Evolutionary conservation across 257 asterid genomes (phyloP).

Genomic region (Rehmannia glutinosa): DNA sequence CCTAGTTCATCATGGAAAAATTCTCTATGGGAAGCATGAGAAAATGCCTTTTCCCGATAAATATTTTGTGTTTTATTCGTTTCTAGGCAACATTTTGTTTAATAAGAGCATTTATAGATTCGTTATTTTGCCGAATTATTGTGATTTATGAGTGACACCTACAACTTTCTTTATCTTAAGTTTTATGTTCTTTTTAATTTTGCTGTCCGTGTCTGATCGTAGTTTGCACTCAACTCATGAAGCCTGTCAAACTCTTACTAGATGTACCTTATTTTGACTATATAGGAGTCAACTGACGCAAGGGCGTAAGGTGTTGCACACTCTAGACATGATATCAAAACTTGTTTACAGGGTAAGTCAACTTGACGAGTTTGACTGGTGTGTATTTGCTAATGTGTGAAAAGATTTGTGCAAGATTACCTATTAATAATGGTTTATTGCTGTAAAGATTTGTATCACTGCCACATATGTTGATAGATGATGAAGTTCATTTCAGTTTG

Average conservation of each 20-base stretch:
- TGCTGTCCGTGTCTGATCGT: neutral
- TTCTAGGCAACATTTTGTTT: neutral
- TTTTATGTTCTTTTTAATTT: neutral
- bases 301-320: slow-evolving; percentile 90
- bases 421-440: neutral
- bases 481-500: neutral
- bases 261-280: slow-evolving; percentile 12
- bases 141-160: neutral
- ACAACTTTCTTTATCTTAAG: neutral
- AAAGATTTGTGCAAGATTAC: neutral
- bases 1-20: neutral
- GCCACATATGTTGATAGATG: neutral
- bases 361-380: slow-evolving; percentile 8
- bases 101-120: neutral
- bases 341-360: slow-evolving; percentile 71
- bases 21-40: neutral
- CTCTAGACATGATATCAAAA: slow-evolving; percentile 80
- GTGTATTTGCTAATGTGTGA: slow-evolving; percentile 6
- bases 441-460: neutral
- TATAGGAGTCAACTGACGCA: slow-evolving; percentile 88
- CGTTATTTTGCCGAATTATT: neutral
- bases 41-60: neutral
- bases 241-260: slow-evolving; percentile 14
- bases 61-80: neutral
- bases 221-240: slow-evolving; percentile 6